These are phyloP conservation scores for Mitragyna speciosa DNA, from an alignment of 257 asterid genomes.

Conservation along the genomic window DNA sequence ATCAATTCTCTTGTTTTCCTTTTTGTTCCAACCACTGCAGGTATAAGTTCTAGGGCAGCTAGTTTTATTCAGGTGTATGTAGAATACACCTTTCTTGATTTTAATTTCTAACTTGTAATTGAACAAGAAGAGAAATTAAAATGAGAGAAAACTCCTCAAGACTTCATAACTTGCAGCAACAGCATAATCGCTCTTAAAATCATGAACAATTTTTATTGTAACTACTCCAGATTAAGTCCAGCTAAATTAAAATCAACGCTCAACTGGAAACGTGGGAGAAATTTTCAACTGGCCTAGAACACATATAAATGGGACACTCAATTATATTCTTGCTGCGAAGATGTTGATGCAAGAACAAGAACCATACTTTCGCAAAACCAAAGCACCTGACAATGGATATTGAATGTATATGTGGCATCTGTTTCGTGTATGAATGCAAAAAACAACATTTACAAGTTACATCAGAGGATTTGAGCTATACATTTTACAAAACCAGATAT, in stretches of 20 bases:
- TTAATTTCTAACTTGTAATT: too few species aligned
- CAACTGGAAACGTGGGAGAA: background rate
- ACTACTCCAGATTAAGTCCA: background rate
- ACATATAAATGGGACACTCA: background rate
- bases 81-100: background rate
- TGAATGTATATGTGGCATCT: background rate
- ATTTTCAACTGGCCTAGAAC: background rate
- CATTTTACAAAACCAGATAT: constrained; percentile 12
- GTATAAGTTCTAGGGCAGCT: background rate
- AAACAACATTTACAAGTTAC: constrained; percentile 2
- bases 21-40: background rate
- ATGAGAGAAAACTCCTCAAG: background rate
- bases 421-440: background rate
- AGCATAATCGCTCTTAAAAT: too few species aligned
- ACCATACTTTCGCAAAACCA: background rate
- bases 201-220: background rate
- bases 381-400: background rate
- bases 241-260: background rate
- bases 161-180: background rate
- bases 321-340: background rate
- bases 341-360: background rate
- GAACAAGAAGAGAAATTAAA: background rate
- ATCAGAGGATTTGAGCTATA: background rate
- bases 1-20: too few species aligned
- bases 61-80: background rate